Conservation (phyloP, 352 stramenopile species). For the Globisporangium canariense region DNA sequence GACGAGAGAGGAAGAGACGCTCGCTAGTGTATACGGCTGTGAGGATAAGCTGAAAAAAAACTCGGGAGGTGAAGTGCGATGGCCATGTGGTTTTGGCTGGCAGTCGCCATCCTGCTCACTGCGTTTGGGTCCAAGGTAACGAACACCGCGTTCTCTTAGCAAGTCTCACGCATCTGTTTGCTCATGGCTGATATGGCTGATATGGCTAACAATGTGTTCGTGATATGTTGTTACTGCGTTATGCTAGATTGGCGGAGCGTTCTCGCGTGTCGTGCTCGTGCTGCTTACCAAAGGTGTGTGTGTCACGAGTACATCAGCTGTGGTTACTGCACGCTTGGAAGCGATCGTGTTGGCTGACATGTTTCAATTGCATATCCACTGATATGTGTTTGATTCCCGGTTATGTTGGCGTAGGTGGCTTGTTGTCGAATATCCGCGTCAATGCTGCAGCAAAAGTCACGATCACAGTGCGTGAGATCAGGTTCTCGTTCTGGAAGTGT, state of each 20-base stretch:
- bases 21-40: neutral
- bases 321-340: constrained; percentile 20
- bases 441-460: constrained; percentile 37
- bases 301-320: neutral
- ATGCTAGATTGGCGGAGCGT: constrained; percentile 11
- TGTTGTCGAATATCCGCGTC: constrained; percentile 49
- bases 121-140: constrained; percentile 15
- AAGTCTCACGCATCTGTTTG: neutral
- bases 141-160: neutral
- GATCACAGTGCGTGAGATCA: constrained; percentile 30
- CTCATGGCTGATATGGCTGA: too few species aligned
- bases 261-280: constrained; percentile 4
- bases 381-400: neutral
- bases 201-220: neutral
- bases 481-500: constrained; percentile 53
- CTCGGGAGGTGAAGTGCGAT: neutral
- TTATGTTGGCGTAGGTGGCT: constrained; percentile 23
- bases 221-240: neutral
- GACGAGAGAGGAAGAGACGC: neutral
- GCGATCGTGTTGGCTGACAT: neutral
- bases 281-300: constrained; percentile 9
- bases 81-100: constrained; percentile 3
- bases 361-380: neutral
- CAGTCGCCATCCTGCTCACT: neutral
- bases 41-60: neutral